Percentiles rank a stretch among this genome's conserved stretches.
These are phyloP conservation scores for Penicillium coffeae DNA, from an alignment of 495 filamentous ascomycete genomes.

Conservation along the genomic window DNA sequence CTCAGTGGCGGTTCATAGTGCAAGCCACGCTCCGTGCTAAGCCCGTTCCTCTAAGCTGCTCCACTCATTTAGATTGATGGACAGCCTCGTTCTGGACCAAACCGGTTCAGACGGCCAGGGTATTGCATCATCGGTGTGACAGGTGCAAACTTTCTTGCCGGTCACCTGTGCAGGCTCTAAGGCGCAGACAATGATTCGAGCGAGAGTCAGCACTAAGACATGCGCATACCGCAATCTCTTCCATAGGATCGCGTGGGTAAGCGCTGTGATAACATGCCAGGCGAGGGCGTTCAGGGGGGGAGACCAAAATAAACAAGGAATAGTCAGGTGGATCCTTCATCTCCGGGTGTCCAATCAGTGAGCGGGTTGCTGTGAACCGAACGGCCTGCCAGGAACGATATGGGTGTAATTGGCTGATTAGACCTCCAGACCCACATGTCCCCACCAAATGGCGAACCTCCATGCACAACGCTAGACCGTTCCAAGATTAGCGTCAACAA, in stretches of 20 bases:
- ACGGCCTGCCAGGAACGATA: background rate
- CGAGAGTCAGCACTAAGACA: background rate
- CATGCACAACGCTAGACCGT: background rate
- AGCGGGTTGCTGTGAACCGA: background rate
- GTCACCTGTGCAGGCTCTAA: no score
- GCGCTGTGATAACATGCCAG: background rate
- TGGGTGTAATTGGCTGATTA: background rate
- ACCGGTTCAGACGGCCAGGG: no score
- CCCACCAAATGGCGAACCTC: background rate
- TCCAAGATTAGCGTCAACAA: slow-evolving; percentile 11
- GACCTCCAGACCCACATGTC: background rate
- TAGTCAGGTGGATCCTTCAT: background rate
- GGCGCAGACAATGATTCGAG: background rate
- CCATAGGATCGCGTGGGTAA: no score
- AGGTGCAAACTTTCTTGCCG: no score
- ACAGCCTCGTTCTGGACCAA: no score
- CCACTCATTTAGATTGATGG: no score
- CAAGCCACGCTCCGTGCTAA: no score
- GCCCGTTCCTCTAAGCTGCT: no score
- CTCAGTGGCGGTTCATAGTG: no score
- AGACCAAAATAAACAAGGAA: slow-evolving; percentile 1
- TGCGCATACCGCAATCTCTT: background rate
- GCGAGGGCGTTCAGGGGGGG: background rate
- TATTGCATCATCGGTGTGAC: no score
- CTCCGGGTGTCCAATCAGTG: background rate